Evolutionary conservation across 805 yeast genomes (phyloP), one percentile per base, ranked within the genome.

Genomic region (Wickerhamomyces pijperi): DNA sequence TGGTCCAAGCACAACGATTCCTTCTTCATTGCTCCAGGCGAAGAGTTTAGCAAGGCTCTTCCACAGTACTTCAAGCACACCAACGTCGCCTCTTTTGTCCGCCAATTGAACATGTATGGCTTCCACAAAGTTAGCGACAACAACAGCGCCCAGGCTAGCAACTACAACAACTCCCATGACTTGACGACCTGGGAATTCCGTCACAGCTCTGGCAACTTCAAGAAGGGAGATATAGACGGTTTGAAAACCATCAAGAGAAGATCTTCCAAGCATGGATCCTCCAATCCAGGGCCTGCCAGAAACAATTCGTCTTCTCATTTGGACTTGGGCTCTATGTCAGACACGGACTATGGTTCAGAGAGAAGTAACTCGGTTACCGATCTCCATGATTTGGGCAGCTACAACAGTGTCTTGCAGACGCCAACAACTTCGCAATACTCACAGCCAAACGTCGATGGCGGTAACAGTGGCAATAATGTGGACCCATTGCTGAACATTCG

Each of bases 31-130:
- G 61, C 73, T 4, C 96, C 96, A 1, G 80, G 82, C 37, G 95
- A 88, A 56, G 88, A 81, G 56, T 88, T 92, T 53, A 75, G 90
- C 39, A 78, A 79, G 53, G 88, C 81, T 15, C 47, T 65, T 32
- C 70, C 67, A 41, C 67, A 70, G 44, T 82, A 78, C 56, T 82
- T 82, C 63, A 82, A 82, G 54, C 94, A 82, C 57, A 82, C 86
- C 4, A 82, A 82, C 53, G 78, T 81, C 28, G 85, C 88, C 2
- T 74, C 82, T 36, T 82, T 82, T 57, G 83, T 82, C 3, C 70
- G 92, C 32, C 92, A 82, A 51, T 60, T 82, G 39, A 84, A 82
- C 58, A 79, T 82, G 83, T 82, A 82, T 51, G 90, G 90, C 0
- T 82, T 82, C 54, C 88, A 81, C 55, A 82, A 82, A 55, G 82